A percentile compares a stretch with the other conserved stretches of the same genome.
These are phyloP conservation scores for Volvariella surrecta DNA, from an alignment of 1,284 basidiomycete genomes.

Conservation along the genomic window DNA sequence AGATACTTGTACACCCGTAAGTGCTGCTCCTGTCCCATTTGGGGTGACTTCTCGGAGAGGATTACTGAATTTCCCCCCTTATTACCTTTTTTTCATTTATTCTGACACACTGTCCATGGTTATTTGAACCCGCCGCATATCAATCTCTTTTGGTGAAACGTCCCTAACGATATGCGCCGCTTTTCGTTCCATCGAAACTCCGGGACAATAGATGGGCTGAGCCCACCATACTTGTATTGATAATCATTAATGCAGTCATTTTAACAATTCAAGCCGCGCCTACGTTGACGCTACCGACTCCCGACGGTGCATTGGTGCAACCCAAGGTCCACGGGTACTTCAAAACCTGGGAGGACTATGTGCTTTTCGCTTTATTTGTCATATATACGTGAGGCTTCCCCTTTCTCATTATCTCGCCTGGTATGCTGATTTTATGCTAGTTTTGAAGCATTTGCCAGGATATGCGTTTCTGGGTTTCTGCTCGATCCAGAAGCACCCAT, in stretches of 20 bases:
- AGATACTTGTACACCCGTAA: conserved; percentile 64
- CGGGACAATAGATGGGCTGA: conserved; percentile 81
- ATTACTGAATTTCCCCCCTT: no score
- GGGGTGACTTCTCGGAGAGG: conserved; percentile 1
- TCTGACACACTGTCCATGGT: no score
- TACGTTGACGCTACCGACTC: conserved; percentile 37
- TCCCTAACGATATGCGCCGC: no score
- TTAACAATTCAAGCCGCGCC: conserved; percentile 75
- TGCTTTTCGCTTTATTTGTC: conserved; percentile 76
- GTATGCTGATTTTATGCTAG: conserved; percentile 27
- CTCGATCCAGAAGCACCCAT: conserved; percentile 78
- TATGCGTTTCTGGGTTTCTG: conserved; percentile 86
- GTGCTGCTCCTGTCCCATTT: conserved; percentile 14
- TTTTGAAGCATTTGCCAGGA: conserved; percentile 82
- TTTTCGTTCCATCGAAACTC: no score
- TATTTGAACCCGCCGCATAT: no score
- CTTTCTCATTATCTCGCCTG: conserved; percentile 1
- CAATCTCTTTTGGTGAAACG: no score
- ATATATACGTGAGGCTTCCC: conserved; percentile 71
- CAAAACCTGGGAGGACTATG: conserved; percentile 81
- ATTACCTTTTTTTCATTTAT: no score
- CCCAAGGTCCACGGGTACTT: conserved; percentile 68
- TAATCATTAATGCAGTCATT: conserved; percentile 79
- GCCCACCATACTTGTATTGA: conserved; percentile 75
- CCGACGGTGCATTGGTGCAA: conserved; percentile 26